Evolutionary conservation across 2,329 filamentous ascomycete genomes (phyloP).

Genomic region (Aspergillus viridinutans): DNA sequence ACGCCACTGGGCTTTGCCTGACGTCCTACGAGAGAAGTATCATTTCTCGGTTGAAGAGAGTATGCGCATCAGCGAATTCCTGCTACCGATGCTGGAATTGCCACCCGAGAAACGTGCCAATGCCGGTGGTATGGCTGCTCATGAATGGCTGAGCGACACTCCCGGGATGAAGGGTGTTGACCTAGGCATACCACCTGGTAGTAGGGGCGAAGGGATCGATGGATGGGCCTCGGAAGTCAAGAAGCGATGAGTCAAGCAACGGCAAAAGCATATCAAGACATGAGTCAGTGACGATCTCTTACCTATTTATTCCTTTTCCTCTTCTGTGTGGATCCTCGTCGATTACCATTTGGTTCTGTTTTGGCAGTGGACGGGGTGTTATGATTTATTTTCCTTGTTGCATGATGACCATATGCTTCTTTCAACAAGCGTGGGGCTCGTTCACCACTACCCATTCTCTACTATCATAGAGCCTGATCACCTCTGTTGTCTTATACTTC

Average conservation of each 20-base stretch:
- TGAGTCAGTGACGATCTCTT: conserved; percentile 25
- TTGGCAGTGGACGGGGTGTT: conserved; percentile 23
- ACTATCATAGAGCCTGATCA: conserved; percentile 7
- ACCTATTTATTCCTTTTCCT: conserved; percentile 9
- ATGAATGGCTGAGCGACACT: conserved; percentile 76
- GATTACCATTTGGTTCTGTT: conserved; percentile 29
- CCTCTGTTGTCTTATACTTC: background rate
- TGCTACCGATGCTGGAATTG: conserved; percentile 87
- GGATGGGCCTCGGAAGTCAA: conserved; percentile 90
- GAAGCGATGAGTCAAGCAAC: conserved; percentile 54
- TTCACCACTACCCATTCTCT: conserved; percentile 2
- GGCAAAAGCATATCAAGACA: conserved; percentile 4
- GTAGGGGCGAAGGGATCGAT: conserved; percentile 84
- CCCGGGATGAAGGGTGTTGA: conserved; percentile 80
- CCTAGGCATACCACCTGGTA: conserved; percentile 73
- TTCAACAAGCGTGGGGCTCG: conserved; percentile 6
- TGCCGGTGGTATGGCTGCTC: conserved; percentile 89
- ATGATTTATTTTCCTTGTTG: conserved; percentile 28
- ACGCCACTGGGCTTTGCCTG: conserved; percentile 89
- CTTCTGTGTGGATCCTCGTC: conserved; percentile 23
- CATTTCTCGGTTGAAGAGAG: conserved; percentile 84
- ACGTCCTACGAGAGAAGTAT: conserved; percentile 94
- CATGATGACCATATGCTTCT: conserved; percentile 7
- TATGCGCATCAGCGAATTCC: conserved; percentile 73
- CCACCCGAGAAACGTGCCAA: conserved; percentile 86